Evolutionary conservation across 441 rosid genomes (phyloP).

Genomic region (Macaranga tanarius): DNA sequence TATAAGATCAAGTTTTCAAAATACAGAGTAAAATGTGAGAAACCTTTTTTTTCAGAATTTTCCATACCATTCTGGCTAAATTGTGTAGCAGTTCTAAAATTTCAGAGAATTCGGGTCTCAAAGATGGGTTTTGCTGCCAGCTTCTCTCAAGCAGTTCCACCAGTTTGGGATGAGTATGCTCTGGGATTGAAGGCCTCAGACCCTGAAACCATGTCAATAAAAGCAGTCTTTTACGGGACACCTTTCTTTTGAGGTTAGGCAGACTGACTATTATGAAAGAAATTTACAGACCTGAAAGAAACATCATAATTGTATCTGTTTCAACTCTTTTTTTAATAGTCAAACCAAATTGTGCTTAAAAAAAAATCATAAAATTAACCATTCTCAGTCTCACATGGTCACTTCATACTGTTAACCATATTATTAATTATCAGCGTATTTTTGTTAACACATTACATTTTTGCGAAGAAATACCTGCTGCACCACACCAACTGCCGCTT

Average conservation of each 20-base stretch:
- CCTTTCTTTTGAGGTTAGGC: no score
- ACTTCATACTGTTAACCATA: no score
- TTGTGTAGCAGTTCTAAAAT: constrained; percentile 41
- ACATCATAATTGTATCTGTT: no score
- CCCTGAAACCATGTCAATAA: constrained; percentile 39
- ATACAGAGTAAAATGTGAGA: not conserved
- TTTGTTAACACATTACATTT: no score
- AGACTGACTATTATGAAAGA: no score
- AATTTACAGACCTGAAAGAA: no score
- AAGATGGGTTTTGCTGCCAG: constrained; percentile 61
- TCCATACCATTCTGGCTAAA: constrained; percentile 34
- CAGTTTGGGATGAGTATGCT: constrained; percentile 45
- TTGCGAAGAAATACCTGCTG: constrained; percentile 50
- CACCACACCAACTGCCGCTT: constrained; percentile 68
- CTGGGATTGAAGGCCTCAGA: constrained; percentile 59
- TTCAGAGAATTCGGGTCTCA: constrained; percentile 72
- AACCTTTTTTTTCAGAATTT: not conserved
- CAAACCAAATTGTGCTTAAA: no score
- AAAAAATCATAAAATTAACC: no score
- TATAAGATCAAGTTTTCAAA: constrained; percentile 17
- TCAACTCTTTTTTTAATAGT: no score
- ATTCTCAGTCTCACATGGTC: no score
- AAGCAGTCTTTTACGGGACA: not conserved
- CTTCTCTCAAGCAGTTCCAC: constrained; percentile 55
- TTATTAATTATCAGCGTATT: no score